phyloP scores from a whole-genome alignment of 2,329 filamentous ascomycete species.

The Cladosporium halotolerans region DNA sequence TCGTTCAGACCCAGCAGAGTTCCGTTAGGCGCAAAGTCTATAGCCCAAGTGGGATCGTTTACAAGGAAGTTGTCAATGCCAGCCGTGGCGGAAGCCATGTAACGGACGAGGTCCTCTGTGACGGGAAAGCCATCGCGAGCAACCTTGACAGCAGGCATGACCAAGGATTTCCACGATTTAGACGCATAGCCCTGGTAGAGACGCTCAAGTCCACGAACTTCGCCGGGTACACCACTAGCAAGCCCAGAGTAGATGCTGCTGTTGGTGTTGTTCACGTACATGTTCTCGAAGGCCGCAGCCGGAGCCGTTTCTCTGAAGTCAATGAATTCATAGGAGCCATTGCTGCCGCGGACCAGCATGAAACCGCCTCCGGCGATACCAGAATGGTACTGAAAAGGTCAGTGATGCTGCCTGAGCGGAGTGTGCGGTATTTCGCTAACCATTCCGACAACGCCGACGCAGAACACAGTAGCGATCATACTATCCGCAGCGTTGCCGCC shows the following conservation, averaged over 20 bases:
- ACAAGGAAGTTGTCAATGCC: slow-evolving; percentile 59
- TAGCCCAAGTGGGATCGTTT: slow-evolving; percentile 70
- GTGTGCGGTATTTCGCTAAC: slow-evolving; percentile 25
- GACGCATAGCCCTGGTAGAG: slow-evolving; percentile 66
- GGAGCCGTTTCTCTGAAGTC: slow-evolving; percentile 89
- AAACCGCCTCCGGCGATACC: slow-evolving; percentile 91
- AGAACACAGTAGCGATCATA: slow-evolving; percentile 42
- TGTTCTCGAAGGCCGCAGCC: slow-evolving; percentile 71
- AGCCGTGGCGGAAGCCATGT: slow-evolving; percentile 56
- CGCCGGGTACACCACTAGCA: slow-evolving; percentile 60
- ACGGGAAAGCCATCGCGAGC: slow-evolving; percentile 70
- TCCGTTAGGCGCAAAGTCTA: slow-evolving; percentile 84
- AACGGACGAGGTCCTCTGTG: slow-evolving; percentile 65
- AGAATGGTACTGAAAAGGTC: slow-evolving; percentile 24
- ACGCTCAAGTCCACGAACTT: slow-evolving; percentile 71
- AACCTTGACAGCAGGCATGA: slow-evolving; percentile 66
- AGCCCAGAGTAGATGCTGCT: slow-evolving; percentile 52
- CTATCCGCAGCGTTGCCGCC: slow-evolving; percentile 49
- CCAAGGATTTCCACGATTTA: slow-evolving; percentile 53
- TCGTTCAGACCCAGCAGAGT: slow-evolving; percentile 66
- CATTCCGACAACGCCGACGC: slow-evolving; percentile 45
- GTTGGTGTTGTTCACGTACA: slow-evolving; percentile 68
- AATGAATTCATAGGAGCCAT: slow-evolving; percentile 76
- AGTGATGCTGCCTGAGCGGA: neutral
- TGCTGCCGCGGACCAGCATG: slow-evolving; percentile 65